A percentile compares a stretch with the other conserved stretches of the same genome.
Conservation (phyloP, 75 land plant genomes). For the Sequoiadendron giganteum region DNA sequence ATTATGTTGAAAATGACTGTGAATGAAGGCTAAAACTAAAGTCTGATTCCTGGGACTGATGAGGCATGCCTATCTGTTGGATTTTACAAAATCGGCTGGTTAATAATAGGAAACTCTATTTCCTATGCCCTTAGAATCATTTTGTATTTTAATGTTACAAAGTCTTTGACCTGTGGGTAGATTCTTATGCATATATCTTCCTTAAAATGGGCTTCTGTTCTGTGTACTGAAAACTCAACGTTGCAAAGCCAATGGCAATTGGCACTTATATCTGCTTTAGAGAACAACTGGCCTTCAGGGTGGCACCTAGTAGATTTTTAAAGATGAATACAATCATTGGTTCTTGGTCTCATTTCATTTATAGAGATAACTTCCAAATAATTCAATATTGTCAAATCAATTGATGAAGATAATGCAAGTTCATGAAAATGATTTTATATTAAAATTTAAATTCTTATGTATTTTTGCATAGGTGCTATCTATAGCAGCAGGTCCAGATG, state of each 20-base stretch:
- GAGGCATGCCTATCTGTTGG: neutral
- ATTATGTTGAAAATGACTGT: neutral
- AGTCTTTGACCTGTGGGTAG: neutral
- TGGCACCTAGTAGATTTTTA: neutral
- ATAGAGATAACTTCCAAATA: neutral
- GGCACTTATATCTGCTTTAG: neutral
- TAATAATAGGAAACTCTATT: neutral
- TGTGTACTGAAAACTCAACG: neutral
- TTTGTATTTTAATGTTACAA: neutral
- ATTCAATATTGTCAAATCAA: no score
- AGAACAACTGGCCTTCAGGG: neutral
- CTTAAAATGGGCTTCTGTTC: no score
- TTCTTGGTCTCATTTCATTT: neutral
- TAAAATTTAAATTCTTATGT: no score
- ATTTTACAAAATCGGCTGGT: neutral
- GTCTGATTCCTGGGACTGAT: neutral
- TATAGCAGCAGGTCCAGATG: no score
- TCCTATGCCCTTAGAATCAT: neutral
- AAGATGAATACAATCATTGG: neutral
- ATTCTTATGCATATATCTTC: neutral
- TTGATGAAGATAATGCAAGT: no score
- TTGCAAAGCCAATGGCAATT: neutral
- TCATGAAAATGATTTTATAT: no score
- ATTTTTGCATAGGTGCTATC: neutral
- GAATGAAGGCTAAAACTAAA: neutral